Conservation (phyloP, 2,329 filamentous ascomycete species). For the Stenocarpella maydis region DNA sequence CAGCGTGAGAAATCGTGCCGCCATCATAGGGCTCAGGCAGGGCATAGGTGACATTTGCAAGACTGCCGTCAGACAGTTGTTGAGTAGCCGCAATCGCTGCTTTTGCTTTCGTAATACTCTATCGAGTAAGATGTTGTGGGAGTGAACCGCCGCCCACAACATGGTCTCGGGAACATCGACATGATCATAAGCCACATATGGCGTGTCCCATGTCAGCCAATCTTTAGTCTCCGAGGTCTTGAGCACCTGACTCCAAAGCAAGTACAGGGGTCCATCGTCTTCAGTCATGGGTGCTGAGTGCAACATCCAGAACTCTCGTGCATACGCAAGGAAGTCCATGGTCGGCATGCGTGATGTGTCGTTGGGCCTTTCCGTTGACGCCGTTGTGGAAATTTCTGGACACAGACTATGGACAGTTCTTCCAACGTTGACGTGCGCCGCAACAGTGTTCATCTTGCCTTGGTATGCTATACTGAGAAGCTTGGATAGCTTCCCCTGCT, state of each 20-base stretch:
- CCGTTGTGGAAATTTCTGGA: not conserved
- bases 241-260: not conserved
- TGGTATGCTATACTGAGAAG: not conserved
- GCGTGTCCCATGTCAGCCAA: not conserved
- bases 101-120: not conserved
- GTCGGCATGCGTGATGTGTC: not conserved
- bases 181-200: not conserved
- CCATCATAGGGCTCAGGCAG: not conserved
- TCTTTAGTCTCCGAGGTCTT: not conserved
- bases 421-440: not conserved
- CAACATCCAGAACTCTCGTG: not conserved
- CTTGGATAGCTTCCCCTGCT: not conserved
- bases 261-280: not conserved
- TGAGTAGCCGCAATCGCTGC: not conserved
- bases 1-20: constrained; percentile 1
- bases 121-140: not conserved
- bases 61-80: not conserved
- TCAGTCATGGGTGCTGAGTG: constrained; percentile 4
- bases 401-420: not conserved
- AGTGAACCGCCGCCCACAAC: not conserved
- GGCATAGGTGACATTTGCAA: not conserved
- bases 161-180: not conserved
- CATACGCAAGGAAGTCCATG: not conserved
- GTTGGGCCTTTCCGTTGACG: not conserved
- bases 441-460: not conserved